Conservation (phyloP, 768 basidiomycete genomes). For the Russula olivacea region DNA sequence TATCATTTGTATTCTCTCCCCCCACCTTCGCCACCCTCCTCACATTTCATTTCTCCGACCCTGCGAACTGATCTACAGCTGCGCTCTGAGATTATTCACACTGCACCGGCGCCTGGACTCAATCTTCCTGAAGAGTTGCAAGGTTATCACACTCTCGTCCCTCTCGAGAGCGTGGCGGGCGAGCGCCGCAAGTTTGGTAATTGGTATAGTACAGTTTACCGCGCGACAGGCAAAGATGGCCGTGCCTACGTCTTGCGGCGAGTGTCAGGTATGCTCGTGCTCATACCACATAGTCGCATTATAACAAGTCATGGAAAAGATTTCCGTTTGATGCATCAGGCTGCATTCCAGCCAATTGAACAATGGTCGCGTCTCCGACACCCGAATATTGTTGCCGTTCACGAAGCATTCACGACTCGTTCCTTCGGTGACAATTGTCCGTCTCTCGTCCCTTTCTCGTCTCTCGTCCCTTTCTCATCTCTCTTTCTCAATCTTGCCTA, state of each 20-base stretch:
- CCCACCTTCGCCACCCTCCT: constrained; percentile 49
- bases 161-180: constrained; percentile 54
- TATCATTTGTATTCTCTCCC: constrained; percentile 87
- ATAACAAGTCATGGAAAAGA: constrained; percentile 40
- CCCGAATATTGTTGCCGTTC: constrained; percentile 75
- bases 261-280: constrained; percentile 66
- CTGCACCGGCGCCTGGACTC: constrained; percentile 39
- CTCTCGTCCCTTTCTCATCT: constrained; percentile 17
- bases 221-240: constrained; percentile 77
- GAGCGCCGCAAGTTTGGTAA: constrained; percentile 75
- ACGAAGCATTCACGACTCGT: constrained; percentile 92
- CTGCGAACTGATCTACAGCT: constrained; percentile 54
- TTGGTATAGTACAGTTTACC: constrained; percentile 81
- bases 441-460: constrained; percentile 31
- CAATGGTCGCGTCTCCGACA: constrained; percentile 81
- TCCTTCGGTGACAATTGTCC: constrained; percentile 89
- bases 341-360: constrained; percentile 78
- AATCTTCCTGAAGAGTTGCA: constrained; percentile 82
- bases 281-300: not conserved
- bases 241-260: constrained; percentile 70
- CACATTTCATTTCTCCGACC: constrained; percentile 83
- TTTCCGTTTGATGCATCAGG: constrained; percentile 74
- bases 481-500: constrained; percentile 30
- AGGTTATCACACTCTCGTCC: constrained; percentile 83
- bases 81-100: constrained; percentile 41